Conservation (phyloP, 2,329 filamentous ascomycete species). For the Fonsecaea pedrosoi region DNA sequence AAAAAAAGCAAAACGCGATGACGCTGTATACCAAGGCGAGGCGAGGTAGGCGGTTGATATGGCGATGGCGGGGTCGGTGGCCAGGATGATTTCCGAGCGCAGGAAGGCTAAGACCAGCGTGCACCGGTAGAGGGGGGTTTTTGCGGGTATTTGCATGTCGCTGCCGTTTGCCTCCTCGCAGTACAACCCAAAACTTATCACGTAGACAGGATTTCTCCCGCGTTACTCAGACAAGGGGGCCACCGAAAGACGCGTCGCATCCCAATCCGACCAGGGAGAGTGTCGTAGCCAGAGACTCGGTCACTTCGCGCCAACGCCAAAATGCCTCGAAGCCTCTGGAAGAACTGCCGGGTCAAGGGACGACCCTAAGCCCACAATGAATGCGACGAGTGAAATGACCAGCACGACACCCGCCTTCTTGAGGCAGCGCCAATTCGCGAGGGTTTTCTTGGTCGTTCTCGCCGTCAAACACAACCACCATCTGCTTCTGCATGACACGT, state of each 20-base stretch:
- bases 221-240: slow-evolving; percentile 59
- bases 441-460: slow-evolving; percentile 47
- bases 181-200: slow-evolving; percentile 54
- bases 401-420: slow-evolving; percentile 46
- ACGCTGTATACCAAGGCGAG: too few species aligned
- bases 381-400: slow-evolving; percentile 51
- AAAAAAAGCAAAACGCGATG: too few species aligned
- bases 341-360: slow-evolving; percentile 58
- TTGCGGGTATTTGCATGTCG: too few species aligned
- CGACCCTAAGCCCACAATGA: slow-evolving; percentile 57
- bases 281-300: slow-evolving; percentile 54
- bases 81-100: too few species aligned
- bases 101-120: too few species aligned
- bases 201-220: slow-evolving; percentile 58
- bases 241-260: slow-evolving; percentile 58
- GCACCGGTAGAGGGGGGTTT: too few species aligned
- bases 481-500: not conserved
- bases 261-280: slow-evolving; percentile 53
- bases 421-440: slow-evolving; percentile 51
- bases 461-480: not conserved
- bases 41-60: too few species aligned
- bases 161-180: slow-evolving; percentile 39
- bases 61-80: too few species aligned
- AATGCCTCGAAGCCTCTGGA: slow-evolving; percentile 46
- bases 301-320: slow-evolving; percentile 53